A percentile compares a stretch with the other conserved stretches of the same genome.
phyloP scores from a whole-genome alignment of 2,329 filamentous ascomycete species.

The Xylariaceae sp. region DNA sequence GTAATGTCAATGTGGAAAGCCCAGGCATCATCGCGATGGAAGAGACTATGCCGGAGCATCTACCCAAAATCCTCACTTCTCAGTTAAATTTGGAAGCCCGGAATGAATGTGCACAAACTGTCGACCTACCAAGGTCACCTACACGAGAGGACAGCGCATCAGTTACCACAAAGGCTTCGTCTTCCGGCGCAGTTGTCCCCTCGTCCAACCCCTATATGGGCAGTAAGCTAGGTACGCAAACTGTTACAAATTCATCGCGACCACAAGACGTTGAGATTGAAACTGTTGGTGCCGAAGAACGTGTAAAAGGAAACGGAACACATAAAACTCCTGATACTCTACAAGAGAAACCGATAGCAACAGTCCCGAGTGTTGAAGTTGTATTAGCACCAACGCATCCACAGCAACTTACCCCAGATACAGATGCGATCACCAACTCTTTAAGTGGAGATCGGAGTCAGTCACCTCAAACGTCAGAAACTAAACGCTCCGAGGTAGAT shows the following conservation, averaged over 20 bases:
- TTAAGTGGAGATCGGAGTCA: slow-evolving; percentile 53
- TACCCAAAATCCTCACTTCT: not conserved
- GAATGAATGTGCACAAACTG: not conserved
- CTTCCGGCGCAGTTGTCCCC: slow-evolving; percentile 1
- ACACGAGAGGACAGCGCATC: not conserved
- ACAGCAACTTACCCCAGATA: slow-evolving; percentile 49
- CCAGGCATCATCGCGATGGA: not conserved
- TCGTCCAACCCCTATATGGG: slow-evolving; percentile 25
- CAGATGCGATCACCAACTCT: slow-evolving; percentile 50
- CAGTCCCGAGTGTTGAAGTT: slow-evolving; percentile 36
- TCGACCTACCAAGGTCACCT: not conserved
- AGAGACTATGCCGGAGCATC: not conserved
- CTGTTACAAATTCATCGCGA: slow-evolving; percentile 26
- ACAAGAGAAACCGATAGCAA: slow-evolving; percentile 3
- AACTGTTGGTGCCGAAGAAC: slow-evolving; percentile 33
- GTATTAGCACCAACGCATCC: slow-evolving; percentile 31
- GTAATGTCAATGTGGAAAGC: not conserved
- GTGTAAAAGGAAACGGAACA: slow-evolving; percentile 20
- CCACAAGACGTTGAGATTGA: slow-evolving; percentile 34
- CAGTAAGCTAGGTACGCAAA: slow-evolving; percentile 28
- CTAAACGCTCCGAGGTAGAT: slow-evolving; percentile 57
- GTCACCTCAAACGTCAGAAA: slow-evolving; percentile 57
- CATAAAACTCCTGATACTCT: slow-evolving; percentile 1
- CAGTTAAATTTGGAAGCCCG: not conserved
- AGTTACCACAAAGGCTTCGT: not conserved